Evolutionary conservation across 176 grass and related monocot genomes (phyloP), one percentile per base, ranked within the genome.

Genomic region (Urochloa ruziziensis): DNA sequence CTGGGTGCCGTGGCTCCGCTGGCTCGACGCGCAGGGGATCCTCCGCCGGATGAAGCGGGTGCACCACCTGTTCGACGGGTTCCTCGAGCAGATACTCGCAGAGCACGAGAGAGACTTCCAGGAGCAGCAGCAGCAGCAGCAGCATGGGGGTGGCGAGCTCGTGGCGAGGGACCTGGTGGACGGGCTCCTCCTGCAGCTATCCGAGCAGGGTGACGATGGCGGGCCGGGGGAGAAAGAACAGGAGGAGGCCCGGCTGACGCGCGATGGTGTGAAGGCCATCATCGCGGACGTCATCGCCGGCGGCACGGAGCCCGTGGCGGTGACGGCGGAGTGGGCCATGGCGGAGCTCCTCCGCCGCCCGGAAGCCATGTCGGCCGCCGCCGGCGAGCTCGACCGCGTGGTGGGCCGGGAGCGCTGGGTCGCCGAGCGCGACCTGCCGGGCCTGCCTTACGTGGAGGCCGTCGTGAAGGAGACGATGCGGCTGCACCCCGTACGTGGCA

Each of bases 291-390:
- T 94, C 57, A 83, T 89, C 4, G 83, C 70, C 61, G 86, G 53
- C 6, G 81, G 85, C 47, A 94, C 88, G 2, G 91, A 93, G 67
- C 90, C 58, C 23, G 44, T 48, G 13, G 85, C 79, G 21, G 72
- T 62, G 39, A 83, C 88, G 11, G 24, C 90, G 77, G 91, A 90
- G 52, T 93, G 91, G 91, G 72, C 81, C 7, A 75, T 93, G 74
- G 63, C 78, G 24, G 91, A 93, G 85, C 91, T 93, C 62, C 67
- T 90, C 42, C 79, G 48, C 11, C 48, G 33, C 2, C 85, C 85
- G 0, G 87, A 67, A n/a, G 46, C 81, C 57, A 10, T 79, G 10
- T n/a, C 52, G 14, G 64, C 83, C 72, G 73, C 85, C 63, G 35
- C 66, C 34, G 88, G 32, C 13, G 85, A 93, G 79, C 82, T 93